phyloP scores from a whole-genome alignment of 441 rosid species.

The Pelargonium cotyledonis region DNA sequence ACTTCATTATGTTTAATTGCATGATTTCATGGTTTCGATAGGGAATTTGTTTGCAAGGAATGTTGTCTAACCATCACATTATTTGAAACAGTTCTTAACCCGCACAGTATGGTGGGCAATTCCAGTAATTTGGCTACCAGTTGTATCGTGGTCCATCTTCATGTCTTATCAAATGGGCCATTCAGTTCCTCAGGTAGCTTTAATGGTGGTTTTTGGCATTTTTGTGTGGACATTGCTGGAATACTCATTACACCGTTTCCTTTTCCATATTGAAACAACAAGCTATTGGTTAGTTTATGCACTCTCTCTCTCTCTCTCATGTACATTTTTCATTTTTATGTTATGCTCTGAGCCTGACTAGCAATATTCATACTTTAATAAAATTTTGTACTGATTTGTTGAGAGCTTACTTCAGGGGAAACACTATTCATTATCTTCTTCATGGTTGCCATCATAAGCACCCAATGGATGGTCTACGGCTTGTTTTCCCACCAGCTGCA shows the following conservation, averaged over 20 bases:
- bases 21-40: background rate
- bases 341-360: too few species aligned
- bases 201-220: conserved; percentile 52
- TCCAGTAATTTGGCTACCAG: conserved; percentile 89
- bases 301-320: background rate
- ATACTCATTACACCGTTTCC: conserved; percentile 83
- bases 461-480: conserved; percentile 96
- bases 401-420: conserved; percentile 49
- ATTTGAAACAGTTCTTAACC: conserved; percentile 62
- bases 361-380: background rate
- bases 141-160: conserved; percentile 59
- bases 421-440: conserved; percentile 84
- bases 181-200: conserved; percentile 40
- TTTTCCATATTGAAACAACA: conserved; percentile 82
- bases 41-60: too few species aligned
- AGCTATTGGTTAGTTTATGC: conserved; percentile 62
- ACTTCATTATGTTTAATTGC: background rate
- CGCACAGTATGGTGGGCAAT: conserved; percentile 94
- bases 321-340: background rate
- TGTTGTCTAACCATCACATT: background rate
- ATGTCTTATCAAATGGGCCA: conserved; percentile 62
- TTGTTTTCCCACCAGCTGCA: conserved; percentile 94
- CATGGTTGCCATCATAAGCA: conserved; percentile 99
- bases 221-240: conserved; percentile 81
- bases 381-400: background rate